Conservation (phyloP, 345 rosid genomes). For the Gossypium raimondii region DNA sequence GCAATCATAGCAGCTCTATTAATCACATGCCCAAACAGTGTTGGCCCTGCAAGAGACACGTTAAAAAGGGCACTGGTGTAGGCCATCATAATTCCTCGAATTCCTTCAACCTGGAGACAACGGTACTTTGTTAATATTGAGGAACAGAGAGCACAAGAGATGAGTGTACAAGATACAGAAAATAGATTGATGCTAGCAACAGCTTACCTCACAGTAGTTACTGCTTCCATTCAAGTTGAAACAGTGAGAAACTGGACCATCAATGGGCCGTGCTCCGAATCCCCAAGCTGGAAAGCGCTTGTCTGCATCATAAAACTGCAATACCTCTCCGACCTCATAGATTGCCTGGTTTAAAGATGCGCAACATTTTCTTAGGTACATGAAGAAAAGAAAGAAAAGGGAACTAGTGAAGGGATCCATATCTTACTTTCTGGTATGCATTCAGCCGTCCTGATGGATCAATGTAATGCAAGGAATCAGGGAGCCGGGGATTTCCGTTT, state of each 20-base stretch:
- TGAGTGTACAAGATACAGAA: neutral
- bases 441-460: conserved; percentile 69
- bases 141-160: neutral
- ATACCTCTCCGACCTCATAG: conserved; percentile 80
- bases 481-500: conserved; percentile 86
- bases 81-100: conserved; percentile 79
- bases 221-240: conserved; percentile 92
- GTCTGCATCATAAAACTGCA: conserved; percentile 84
- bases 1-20: conserved; percentile 67
- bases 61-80: conserved; percentile 77
- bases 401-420: neutral
- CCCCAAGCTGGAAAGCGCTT: conserved; percentile 95
- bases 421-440: conserved; percentile 68
- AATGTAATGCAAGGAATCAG: conserved; percentile 81
- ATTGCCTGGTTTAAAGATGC: conserved; percentile 55
- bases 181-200: neutral
- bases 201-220: conserved; percentile 63
- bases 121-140: neutral
- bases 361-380: neutral
- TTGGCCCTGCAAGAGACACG: conserved; percentile 94
- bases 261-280: conserved; percentile 97
- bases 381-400: neutral
- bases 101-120: conserved; percentile 36
- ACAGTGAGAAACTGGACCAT: conserved; percentile 92
- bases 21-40: conserved; percentile 88